Evolutionary conservation across 225 moss, liverwort and hornwort species (phyloP).

Genomic region (Sphagnum contortum): DNA sequence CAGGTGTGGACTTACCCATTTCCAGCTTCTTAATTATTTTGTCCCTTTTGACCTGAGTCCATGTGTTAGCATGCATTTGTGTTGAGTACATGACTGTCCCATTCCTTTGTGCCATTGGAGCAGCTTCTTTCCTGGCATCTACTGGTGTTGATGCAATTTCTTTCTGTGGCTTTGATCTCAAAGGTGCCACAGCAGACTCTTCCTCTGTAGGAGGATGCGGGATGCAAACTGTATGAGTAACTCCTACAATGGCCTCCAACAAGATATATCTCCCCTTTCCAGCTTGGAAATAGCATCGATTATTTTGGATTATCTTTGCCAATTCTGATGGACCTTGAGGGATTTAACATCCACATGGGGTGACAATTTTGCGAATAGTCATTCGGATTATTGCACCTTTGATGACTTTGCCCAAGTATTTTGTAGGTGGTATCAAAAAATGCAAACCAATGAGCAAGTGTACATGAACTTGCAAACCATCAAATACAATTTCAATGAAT

Average conservation of each 20-base stretch:
- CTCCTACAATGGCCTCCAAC: constrained; percentile 57
- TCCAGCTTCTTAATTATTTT: constrained; percentile 21
- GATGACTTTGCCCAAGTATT: too few relatives aligned
- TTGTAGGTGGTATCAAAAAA: too few relatives aligned
- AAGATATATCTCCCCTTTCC: constrained; percentile 51
- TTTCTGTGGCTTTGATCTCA: constrained; percentile 23
- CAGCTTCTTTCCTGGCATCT: constrained; percentile 45
- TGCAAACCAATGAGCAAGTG: too few relatives aligned
- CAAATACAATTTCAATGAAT: too few relatives aligned
- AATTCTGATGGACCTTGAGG: constrained; percentile 21
- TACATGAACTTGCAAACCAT: too few relatives aligned
- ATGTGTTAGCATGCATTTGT: constrained; percentile 37
- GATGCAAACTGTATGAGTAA: constrained; percentile 24
- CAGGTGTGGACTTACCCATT: constrained; percentile 16
- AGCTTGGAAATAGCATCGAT: constrained; percentile 53
- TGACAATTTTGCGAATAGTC: too few relatives aligned
- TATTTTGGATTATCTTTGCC: constrained; percentile 55
- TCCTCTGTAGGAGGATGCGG: neutral
- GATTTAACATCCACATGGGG: too few relatives aligned
- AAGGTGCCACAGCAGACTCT: neutral
- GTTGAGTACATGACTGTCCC: constrained; percentile 56
- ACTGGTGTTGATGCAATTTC: constrained; percentile 13
- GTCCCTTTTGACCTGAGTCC: constrained; percentile 23
- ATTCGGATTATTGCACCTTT: too few relatives aligned
- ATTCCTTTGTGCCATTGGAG: constrained; percentile 47